A percentile compares a stretch with the other conserved stretches of the same genome.
Evolutionary conservation across 306 rosid genomes (phyloP).

Genomic region (Prunus armeniaca): DNA sequence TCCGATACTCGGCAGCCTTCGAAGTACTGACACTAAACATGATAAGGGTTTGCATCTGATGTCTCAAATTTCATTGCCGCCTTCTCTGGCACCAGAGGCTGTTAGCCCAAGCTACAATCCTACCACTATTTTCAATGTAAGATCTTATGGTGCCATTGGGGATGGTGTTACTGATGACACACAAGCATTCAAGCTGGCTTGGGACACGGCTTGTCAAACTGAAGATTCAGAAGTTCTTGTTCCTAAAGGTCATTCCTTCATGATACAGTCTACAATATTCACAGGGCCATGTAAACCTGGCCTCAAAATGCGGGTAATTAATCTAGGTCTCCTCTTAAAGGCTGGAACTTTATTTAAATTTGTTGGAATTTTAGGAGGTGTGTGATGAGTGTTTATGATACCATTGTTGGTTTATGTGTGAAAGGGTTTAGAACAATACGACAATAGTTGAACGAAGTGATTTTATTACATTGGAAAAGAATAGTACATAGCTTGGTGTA

Average conservation of each 20-base stretch:
- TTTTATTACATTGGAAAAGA: too few species aligned
- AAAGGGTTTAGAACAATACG: too few species aligned
- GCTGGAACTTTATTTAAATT: too few species aligned
- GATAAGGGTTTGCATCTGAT: background rate
- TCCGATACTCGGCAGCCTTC: slow-evolving; percentile 11
- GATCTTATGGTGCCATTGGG: slow-evolving; percentile 61
- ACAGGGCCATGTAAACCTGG: slow-evolving; percentile 44
- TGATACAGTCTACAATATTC: slow-evolving; percentile 42
- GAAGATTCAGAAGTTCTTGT: slow-evolving; percentile 39
- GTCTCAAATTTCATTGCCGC: slow-evolving; percentile 30
- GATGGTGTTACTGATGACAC: slow-evolving; percentile 59
- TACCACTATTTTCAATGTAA: slow-evolving; percentile 31
- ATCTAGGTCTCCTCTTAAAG: background rate
- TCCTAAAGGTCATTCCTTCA: slow-evolving; percentile 40
- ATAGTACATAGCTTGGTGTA: too few species aligned
- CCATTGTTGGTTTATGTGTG: too few species aligned
- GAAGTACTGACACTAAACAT: background rate
- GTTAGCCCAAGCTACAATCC: slow-evolving; percentile 11
- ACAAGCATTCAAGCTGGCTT: slow-evolving; percentile 53
- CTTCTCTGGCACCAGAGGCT: slow-evolving; percentile 25
- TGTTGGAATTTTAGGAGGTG: too few species aligned
- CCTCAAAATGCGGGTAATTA: slow-evolving; percentile 38
- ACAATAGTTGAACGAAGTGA: too few species aligned
- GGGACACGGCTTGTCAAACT: slow-evolving; percentile 60
- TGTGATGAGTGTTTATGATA: too few species aligned